Evolutionary conservation across 129 eudicot species (phyloP), one percentile per base, ranked within the genome.

Genomic region (Ambrosia artemisiifolia): DNA sequence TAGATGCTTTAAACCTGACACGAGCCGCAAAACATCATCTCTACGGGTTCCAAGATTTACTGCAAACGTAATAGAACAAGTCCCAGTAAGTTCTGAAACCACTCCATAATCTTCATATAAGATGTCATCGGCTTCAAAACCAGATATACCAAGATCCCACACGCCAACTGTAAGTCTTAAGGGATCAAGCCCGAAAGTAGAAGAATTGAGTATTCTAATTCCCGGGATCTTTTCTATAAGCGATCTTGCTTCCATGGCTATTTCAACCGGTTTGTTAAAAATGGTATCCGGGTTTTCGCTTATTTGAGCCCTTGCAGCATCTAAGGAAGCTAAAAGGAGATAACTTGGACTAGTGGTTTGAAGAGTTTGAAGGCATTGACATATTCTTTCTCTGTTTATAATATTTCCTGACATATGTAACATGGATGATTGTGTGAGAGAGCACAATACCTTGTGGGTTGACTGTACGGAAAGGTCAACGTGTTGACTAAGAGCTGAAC

Each of bases 351-450:
- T 93, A 5, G 88, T 87, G 81, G 82, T 93, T 83, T 93, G 98
- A 53, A 93, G 92, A 11, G 83, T 84, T 78, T 89, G 98, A 74
- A 89, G 96, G 78, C 95, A 83, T 83, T 83, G 77, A 74, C 79
- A 80, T n/a, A 93, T 82, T 61, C 75, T 87, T 33, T 87, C 92
- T 72, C 92, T 81, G 54, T 80, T 87, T 10, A 93, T 79, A 44
- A 83, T 81, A 50, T 78, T 74, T 70, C 95, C 92, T 1, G 92
- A 84, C 76, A 74, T 61, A 62, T 93, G 98, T 62, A 93, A 72
- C 98, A 93, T 93, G 2, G 98, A 89, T 6, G 98, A 89, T 74
- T 93, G 96, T 30, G 98, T 83, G 62, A 93, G 87, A 43, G 96
- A 93, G 83, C 85, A 84, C 49, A 89, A 81, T 7, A 89, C 96